Percentiles rank a stretch among this genome's conserved stretches.
Conservation (phyloP, 257 asterid genomes). For the Ehretia macrophylla region DNA sequence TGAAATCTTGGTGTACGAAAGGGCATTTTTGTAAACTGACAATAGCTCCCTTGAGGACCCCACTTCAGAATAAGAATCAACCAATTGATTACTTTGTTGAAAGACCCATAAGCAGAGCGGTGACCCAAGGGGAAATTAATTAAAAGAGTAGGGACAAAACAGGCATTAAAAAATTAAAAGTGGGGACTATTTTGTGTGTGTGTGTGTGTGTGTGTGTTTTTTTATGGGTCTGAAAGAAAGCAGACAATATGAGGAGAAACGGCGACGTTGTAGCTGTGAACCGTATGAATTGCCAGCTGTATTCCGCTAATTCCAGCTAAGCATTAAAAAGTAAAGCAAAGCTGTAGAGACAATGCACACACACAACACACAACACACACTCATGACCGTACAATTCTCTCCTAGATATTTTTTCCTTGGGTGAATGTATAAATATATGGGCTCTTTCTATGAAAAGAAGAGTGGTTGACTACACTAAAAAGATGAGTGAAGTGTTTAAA, state of each 20-base stretch:
- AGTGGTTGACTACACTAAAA: too few relatives aligned
- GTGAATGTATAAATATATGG: neutral
- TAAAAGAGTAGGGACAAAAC: slow-evolving; percentile 13
- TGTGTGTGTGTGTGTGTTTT: slow-evolving; percentile 4
- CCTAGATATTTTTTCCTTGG: neutral
- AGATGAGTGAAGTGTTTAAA: too few relatives aligned
- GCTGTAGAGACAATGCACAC: neutral
- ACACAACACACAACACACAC: slow-evolving; percentile 1
- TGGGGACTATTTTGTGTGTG: too few relatives aligned
- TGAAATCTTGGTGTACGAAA: neutral
- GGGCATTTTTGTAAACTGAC: neutral
- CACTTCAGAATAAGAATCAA: neutral
- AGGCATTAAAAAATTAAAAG: neutral
- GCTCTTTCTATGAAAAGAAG: neutral
- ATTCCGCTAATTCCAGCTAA: slow-evolving; percentile 68
- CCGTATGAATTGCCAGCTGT: slow-evolving; percentile 55
- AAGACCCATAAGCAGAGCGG: neutral
- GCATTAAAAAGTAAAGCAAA: slow-evolving; percentile 25
- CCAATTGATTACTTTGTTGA: neutral
- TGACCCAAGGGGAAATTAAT: slow-evolving; percentile 5
- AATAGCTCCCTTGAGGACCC: neutral
- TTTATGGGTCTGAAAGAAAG: neutral
- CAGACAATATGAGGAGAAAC: slow-evolving; percentile 22
- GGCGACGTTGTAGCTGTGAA: slow-evolving; percentile 45
- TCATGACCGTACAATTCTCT: slow-evolving; percentile 17